Base-by-base conservation (phyloP, 352 stramenopile species). In the Globisporangium cystogenes region DNA sequence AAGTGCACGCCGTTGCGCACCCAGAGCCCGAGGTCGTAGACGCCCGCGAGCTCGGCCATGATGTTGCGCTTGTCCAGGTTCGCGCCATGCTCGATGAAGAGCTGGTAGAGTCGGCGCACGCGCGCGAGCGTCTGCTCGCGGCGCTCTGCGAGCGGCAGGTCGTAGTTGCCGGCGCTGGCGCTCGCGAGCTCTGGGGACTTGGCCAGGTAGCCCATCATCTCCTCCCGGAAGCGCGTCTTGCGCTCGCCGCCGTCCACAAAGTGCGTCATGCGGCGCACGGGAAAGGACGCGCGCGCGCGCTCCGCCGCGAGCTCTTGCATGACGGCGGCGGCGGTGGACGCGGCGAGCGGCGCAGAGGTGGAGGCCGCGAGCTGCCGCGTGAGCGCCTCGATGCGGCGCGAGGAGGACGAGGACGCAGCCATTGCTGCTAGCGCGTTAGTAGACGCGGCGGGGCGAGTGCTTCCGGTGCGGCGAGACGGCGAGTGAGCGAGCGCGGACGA, bases 1-100 rank as follows among this genome's bases (percentile, higher is more conserved):
- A 93, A 93, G 63, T 93, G 84, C 51, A 94, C 80, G 40, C 79
- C 79, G 49, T 90, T 87, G 56, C 79, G 79, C 45, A 83, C 80
- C 72, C 74, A 90, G 7, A 77, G 55, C 18, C 67, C 62, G 33
- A 90, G 60, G 55, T 90, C 76, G 50, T 87, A 84, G 29, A 90
- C 51, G 51, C 79, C 77, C n/a, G 77, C 56, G 21, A 85, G 58
- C 52, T 87, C 76, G 20, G 77, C 71, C 55, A 90, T 70, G 46
- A 63, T 65, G 53, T 90, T 72, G 57, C 79, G 76, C 71, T 76
- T 74, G 27, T 80, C 66, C 47, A 72, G 53, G 41, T 77, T 70
- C 2, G 62, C 57, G 39, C 74, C 72, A 58, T 84, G 59, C 62
- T 82, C 64, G 43, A 86, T 62, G 55, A 90, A 87, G 51, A 90